Evolutionary conservation across 352 stramenopile genomes (phyloP).

Genomic region (Saprolegnia diclina): DNA sequence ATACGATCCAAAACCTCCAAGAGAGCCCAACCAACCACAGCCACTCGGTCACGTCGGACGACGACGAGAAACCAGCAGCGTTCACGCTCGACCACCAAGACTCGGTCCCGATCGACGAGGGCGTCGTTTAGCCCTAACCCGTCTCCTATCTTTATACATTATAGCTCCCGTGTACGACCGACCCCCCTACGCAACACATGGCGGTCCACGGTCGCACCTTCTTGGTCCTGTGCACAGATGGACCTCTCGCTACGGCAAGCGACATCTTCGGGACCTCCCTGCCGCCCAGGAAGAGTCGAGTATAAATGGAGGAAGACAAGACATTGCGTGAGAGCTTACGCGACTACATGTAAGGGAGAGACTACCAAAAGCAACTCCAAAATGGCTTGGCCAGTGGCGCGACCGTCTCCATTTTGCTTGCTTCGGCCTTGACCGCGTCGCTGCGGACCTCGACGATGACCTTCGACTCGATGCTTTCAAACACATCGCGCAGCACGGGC

Average conservation of each 20-base stretch:
- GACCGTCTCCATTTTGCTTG: not conserved
- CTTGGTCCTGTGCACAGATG: too few species aligned
- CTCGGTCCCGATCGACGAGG: conserved; percentile 5
- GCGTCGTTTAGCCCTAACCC: not conserved
- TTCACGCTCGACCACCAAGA: conserved; percentile 6
- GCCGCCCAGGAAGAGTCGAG: not conserved
- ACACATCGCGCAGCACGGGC: too few species aligned
- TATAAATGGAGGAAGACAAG: too few species aligned
- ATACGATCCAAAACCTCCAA: conserved; percentile 11
- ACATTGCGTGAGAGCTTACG: too few species aligned
- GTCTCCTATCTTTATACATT: too few species aligned
- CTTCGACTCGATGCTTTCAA: too few species aligned
- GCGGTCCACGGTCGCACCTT: too few species aligned
- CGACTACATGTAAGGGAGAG: too few species aligned
- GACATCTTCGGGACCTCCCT: too few species aligned
- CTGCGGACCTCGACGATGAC: not conserved
- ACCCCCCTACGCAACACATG: not conserved
- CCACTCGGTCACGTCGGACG: not conserved
- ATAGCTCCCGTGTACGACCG: too few species aligned
- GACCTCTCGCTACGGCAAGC: too few species aligned
- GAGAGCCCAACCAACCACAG: conserved; percentile 8
- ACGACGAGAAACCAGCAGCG: not conserved
- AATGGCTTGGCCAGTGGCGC: not conserved
- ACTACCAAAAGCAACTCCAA: not conserved
- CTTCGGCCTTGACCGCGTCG: not conserved